Evolutionary conservation across 2,329 filamentous ascomycete species (phyloP).

Genomic region (Metarhizium anisopliae): DNA sequence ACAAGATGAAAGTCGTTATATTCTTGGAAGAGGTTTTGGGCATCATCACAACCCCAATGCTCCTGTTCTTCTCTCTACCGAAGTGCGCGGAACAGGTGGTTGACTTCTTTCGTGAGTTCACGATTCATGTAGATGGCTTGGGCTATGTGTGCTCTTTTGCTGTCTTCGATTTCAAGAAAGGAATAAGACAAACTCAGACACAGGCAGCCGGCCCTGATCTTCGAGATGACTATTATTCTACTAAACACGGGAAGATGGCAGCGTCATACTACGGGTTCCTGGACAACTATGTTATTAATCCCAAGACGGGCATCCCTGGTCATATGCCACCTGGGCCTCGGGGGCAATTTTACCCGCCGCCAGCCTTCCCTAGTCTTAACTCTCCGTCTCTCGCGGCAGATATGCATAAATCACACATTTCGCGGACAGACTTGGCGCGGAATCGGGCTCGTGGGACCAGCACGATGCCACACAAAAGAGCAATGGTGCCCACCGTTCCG

Average conservation of each 20-base stretch:
- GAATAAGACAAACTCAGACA: conserved; percentile 38
- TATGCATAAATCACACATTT: conserved; percentile 39
- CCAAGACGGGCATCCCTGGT: conserved; percentile 56
- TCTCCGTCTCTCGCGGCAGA: conserved; percentile 51
- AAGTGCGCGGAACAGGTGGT: conserved; percentile 87
- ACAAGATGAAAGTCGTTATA: conserved; percentile 85
- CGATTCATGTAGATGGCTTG: conserved; percentile 89
- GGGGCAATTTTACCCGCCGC: conserved; percentile 62
- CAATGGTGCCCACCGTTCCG: conserved; percentile 30
- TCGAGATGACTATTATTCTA: conserved; percentile 86
- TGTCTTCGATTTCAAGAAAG: conserved; percentile 93
- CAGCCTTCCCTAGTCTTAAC: conserved; percentile 62
- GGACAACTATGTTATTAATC: conserved; percentile 78
- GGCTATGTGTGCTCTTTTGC: conserved; percentile 97
- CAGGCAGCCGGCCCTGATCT: conserved; percentile 46
- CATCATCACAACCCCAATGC: conserved; percentile 83
- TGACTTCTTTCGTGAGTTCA: conserved; percentile 97
- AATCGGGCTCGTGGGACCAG: conserved; percentile 21
- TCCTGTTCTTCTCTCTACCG: conserved; percentile 79
- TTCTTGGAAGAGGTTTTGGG: conserved; percentile 89
- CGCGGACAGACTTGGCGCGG: conserved; percentile 33
- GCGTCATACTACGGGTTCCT: conserved; percentile 92
- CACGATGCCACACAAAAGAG: neutral
- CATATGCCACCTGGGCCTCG: conserved; percentile 46
- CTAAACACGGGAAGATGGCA: conserved; percentile 98